Percentiles rank a stretch among this genome's conserved stretches.
phyloP scores from a whole-genome alignment of 768 basidiomycete species.

The Pholiota conissans region DNA sequence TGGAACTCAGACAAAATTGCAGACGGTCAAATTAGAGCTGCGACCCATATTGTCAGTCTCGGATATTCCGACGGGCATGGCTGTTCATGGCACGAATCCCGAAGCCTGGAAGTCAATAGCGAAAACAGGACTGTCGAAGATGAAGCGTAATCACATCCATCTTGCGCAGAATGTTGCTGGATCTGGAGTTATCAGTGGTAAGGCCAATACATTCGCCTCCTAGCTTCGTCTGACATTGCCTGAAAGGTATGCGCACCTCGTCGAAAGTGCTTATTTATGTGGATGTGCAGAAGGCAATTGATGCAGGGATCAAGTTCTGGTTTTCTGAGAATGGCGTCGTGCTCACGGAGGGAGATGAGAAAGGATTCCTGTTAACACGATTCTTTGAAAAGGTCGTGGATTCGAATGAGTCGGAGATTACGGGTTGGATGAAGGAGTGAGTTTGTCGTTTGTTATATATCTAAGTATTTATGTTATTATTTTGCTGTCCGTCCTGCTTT shows the following conservation, averaged over 20 bases:
- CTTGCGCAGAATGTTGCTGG: constrained; percentile 77
- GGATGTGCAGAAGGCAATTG: constrained; percentile 67
- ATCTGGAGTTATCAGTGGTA: constrained; percentile 74
- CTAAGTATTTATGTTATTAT: too few relatives aligned
- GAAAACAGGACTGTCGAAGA: constrained; percentile 72
- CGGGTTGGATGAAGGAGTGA: constrained; percentile 31
- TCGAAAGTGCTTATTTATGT: constrained; percentile 84
- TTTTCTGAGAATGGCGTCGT: constrained; percentile 88
- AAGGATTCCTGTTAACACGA: constrained; percentile 57
- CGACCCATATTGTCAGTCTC: constrained; percentile 52
- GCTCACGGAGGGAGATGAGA: constrained; percentile 73
- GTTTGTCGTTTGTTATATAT: neutral
- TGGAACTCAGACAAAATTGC: neutral
- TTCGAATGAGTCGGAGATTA: constrained; percentile 27
- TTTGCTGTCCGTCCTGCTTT: too few relatives aligned
- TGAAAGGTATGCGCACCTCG: constrained; percentile 75
- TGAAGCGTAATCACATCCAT: constrained; percentile 92
- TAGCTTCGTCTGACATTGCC: neutral
- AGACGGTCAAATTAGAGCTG: constrained; percentile 74
- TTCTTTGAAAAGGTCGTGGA: constrained; percentile 75
- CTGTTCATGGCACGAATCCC: constrained; percentile 79
- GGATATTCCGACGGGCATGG: constrained; percentile 69
- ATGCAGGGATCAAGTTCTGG: constrained; percentile 71
- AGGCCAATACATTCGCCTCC: constrained; percentile 19
- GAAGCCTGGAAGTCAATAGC: constrained; percentile 69